These are phyloP conservation scores for Bocquillonia castaneifolia DNA, from an alignment of 441 rosid species.

Conservation along the genomic window DNA sequence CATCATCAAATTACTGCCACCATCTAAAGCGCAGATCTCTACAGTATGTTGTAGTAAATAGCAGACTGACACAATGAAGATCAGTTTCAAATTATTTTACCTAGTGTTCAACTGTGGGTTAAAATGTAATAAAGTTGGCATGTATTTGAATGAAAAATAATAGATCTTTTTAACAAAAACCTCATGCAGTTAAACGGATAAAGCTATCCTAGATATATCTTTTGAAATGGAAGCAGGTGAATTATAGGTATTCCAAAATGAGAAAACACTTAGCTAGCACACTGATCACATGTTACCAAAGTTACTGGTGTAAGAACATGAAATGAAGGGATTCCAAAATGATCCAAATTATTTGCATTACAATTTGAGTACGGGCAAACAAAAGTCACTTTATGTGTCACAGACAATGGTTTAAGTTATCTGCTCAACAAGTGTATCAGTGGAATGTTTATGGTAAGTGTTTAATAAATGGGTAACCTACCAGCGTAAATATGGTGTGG, in stretches of 20 bases:
- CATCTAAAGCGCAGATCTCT: neutral
- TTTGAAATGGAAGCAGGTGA: neutral
- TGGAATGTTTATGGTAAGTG: neutral
- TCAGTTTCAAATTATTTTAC: neutral
- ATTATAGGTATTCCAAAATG: neutral
- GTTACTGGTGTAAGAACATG: neutral
- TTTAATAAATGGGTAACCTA: conserved; percentile 26
- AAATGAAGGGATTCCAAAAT: neutral
- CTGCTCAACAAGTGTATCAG: neutral
- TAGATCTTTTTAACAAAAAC: neutral
- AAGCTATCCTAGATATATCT: neutral
- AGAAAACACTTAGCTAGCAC: neutral
- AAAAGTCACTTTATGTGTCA: conserved; percentile 5
- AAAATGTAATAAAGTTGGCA: neutral
- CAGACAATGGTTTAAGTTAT: neutral
- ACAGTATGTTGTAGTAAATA: neutral
- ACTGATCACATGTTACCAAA: neutral
- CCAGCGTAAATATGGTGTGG: conserved; percentile 97
- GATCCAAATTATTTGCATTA: neutral
- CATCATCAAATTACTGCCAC: neutral
- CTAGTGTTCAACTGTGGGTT: neutral
- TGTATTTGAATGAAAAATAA: neutral
- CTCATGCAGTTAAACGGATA: neutral
- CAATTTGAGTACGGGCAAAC: neutral
- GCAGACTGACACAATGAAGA: neutral